Evolutionary conservation across 352 stramenopile genomes (phyloP).

Genomic region (Globisporangium nagaii): DNA sequence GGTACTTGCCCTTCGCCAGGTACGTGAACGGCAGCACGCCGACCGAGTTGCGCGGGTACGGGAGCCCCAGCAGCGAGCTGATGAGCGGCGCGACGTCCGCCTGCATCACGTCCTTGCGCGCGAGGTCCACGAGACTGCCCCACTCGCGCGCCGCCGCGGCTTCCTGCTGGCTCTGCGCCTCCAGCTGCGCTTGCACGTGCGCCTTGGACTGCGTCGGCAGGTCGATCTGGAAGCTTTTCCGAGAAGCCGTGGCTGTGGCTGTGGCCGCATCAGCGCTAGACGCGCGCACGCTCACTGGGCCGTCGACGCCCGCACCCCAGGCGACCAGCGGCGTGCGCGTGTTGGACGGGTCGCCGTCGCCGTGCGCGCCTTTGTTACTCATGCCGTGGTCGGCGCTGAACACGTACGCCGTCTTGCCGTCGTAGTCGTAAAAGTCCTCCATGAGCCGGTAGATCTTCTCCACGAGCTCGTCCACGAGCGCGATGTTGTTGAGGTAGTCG

Average conservation of each 20-base stretch:
- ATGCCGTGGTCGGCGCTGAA: constrained; percentile 86
- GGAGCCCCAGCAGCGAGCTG: constrained; percentile 59
- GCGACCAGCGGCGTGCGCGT: constrained; percentile 75
- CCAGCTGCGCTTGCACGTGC: constrained; percentile 52
- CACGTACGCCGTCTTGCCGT: constrained; percentile 68
- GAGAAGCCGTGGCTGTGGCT: background rate
- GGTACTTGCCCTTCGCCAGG: constrained; percentile 53
- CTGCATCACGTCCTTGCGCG: constrained; percentile 81
- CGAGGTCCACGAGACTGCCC: constrained; percentile 32
- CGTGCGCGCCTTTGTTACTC: constrained; percentile 77
- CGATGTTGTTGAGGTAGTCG: constrained; percentile 84
- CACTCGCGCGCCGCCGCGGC: constrained; percentile 30
- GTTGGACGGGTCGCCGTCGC: constrained; percentile 75
- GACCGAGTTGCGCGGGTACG: constrained; percentile 82
- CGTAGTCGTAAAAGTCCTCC: constrained; percentile 64
- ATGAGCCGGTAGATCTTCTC: constrained; percentile 49
- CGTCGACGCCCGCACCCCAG: constrained; percentile 69
- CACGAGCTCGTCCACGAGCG: constrained; percentile 72
- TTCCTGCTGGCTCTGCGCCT: constrained; percentile 50
- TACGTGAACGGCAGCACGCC: constrained; percentile 72
- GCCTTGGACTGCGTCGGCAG: constrained; percentile 63
- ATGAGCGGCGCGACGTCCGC: constrained; percentile 77
- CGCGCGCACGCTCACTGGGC: constrained; percentile 9
- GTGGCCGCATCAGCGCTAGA: background rate
- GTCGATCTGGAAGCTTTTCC: constrained; percentile 44